phyloP scores from a whole-genome alignment of 495 filamentous ascomycete species.

The Thermochaetoides thermophila region DNA sequence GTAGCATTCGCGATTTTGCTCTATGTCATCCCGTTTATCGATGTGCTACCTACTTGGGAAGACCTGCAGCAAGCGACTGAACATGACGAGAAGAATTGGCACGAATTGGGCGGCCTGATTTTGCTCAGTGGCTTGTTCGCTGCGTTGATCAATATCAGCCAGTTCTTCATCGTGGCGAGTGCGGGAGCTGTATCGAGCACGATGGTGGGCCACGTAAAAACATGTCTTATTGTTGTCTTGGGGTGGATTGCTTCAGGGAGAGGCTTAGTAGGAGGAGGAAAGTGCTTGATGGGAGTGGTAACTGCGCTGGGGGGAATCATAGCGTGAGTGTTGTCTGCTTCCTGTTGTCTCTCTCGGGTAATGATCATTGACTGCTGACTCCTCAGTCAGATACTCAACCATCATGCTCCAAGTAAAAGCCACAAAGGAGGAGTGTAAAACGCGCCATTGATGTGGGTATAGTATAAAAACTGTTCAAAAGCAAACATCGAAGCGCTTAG shows the following conservation, averaged over 20 bases:
- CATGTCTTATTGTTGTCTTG: slow-evolving; percentile 42
- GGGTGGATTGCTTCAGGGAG: slow-evolving; percentile 40
- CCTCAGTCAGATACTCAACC: slow-evolving; percentile 31
- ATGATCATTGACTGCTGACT: slow-evolving; percentile 2
- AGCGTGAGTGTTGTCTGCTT: slow-evolving; percentile 17
- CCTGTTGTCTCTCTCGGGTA: not conserved
- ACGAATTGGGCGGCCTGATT: no score
- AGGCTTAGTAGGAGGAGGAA: slow-evolving; percentile 35
- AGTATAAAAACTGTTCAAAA: no score
- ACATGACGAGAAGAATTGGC: slow-evolving; percentile 37
- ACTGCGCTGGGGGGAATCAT: slow-evolving; percentile 42
- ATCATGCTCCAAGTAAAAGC: slow-evolving; percentile 31
- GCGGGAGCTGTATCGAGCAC: slow-evolving; percentile 57
- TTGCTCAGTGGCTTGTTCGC: slow-evolving; percentile 46
- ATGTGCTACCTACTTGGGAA: slow-evolving; percentile 36
- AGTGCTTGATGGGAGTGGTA: slow-evolving; percentile 34
- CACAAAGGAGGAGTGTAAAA: slow-evolving; percentile 6
- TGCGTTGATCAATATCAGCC: slow-evolving; percentile 54
- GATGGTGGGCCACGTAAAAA: slow-evolving; percentile 55
- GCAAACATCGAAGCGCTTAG: no score
- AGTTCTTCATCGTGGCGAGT: slow-evolving; percentile 60
- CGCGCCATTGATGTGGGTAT: not conserved
- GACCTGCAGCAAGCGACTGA: slow-evolving; percentile 29
- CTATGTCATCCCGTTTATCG: slow-evolving; percentile 50
- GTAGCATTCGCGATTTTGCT: slow-evolving; percentile 47